These are phyloP conservation scores for Blastomyces silverae DNA, from an alignment of 2,329 filamentous ascomycete species.

Conservation along the genomic window DNA sequence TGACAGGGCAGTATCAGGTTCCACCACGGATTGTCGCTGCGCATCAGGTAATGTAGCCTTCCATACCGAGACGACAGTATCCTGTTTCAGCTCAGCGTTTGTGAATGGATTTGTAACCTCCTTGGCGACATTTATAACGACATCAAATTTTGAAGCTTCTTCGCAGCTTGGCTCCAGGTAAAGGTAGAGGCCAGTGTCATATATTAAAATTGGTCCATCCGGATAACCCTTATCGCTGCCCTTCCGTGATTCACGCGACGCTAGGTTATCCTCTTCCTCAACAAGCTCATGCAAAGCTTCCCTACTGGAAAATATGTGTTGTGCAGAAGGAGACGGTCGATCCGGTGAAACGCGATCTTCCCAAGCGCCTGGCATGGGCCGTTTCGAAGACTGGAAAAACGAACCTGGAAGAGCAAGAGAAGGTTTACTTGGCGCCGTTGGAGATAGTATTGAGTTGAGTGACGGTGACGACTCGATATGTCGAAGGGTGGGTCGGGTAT, in stretches of 20 bases:
- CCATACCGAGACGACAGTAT: conserved; percentile 40
- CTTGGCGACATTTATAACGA: conserved; percentile 59
- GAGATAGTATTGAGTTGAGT: conserved; percentile 48
- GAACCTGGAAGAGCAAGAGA: conserved; percentile 22
- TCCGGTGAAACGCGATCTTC: conserved; percentile 29
- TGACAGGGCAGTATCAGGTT: conserved; percentile 42
- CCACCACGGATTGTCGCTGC: conserved; percentile 33
- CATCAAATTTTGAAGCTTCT: conserved; percentile 55
- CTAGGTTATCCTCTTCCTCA: conserved; percentile 43
- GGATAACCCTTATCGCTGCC: conserved; percentile 58
- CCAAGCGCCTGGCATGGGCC: conserved; percentile 27
- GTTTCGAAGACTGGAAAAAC: conserved; percentile 30
- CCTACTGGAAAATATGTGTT: conserved; percentile 23
- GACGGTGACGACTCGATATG: conserved; percentile 59
- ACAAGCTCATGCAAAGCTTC: conserved; percentile 42
- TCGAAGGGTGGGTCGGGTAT: conserved; percentile 48
- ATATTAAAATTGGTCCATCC: conserved; percentile 58
- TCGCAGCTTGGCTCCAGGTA: conserved; percentile 57
- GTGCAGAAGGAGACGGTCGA: conserved; percentile 26
- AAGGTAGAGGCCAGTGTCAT: conserved; percentile 55
- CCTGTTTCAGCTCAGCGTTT: conserved; percentile 27
- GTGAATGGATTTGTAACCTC: conserved; percentile 57
- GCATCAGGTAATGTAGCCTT: conserved; percentile 43
- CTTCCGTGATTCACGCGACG: conserved; percentile 51
- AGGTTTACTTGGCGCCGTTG: conserved; percentile 41